Percentiles rank a stretch among this genome's conserved stretches.
Conservation (phyloP, 1,139 yeast species). For the Maudiozyma humilis region DNA sequence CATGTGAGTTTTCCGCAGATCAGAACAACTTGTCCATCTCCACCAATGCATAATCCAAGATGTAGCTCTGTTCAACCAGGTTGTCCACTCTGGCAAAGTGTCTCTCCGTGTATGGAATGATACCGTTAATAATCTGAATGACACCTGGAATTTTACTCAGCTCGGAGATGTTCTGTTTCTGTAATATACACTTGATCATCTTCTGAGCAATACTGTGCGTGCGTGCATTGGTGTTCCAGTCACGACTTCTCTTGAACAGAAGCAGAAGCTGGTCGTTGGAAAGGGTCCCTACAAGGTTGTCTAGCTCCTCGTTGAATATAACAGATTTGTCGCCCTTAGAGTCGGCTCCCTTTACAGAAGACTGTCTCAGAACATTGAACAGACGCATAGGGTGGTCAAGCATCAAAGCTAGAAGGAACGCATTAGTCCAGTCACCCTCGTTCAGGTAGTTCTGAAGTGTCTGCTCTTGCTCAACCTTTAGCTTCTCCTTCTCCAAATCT, state of each 20-base stretch:
- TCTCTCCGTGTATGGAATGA: constrained; percentile 80
- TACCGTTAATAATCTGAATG: constrained; percentile 58
- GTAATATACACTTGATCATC: constrained; percentile 56
- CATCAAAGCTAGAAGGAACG: constrained; percentile 76
- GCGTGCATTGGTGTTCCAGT: constrained; percentile 89
- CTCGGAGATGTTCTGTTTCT: constrained; percentile 44
- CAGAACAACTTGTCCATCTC: constrained; percentile 51
- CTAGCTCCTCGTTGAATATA: constrained; percentile 48
- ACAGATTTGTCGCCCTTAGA: constrained; percentile 40
- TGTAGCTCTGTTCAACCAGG: constrained; percentile 73
- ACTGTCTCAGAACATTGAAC: constrained; percentile 57
- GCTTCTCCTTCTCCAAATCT: constrained; percentile 41
- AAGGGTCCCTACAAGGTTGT: constrained; percentile 51
- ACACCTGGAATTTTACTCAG: constrained; percentile 61
- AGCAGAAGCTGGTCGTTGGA: constrained; percentile 50
- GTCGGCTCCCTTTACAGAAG: constrained; percentile 32
- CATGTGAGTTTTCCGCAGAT: not conserved
- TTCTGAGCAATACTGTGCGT: constrained; percentile 76
- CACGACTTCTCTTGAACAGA: constrained; percentile 69
- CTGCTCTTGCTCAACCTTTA: constrained; percentile 79
- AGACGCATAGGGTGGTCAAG: constrained; percentile 81
- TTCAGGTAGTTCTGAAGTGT: constrained; percentile 64
- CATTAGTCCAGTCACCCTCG: constrained; percentile 75
- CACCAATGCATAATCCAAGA: constrained; percentile 74
- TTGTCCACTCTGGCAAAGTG: constrained; percentile 72